A percentile compares a stretch with the other conserved stretches of the same genome.
Conservation (phyloP, 1,284 basidiomycete species). For the Ustilago cynodontis region DNA sequence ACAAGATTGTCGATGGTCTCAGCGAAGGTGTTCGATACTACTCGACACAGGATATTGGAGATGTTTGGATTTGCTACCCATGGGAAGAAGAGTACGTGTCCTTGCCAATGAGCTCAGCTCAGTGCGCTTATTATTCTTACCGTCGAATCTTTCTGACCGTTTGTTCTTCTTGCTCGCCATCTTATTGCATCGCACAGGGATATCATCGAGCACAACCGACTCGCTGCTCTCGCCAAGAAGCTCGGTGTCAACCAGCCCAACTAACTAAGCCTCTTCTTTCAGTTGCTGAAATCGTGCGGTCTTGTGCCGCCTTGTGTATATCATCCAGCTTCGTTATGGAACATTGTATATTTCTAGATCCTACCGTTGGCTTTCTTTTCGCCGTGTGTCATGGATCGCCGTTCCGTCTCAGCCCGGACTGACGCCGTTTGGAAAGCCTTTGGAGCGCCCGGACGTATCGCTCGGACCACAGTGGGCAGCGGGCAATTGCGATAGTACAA, state of each 20-base stretch:
- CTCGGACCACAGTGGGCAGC: too few relatives aligned
- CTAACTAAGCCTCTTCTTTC: slow-evolving; percentile 3
- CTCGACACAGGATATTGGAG: slow-evolving; percentile 64
- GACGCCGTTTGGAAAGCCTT: background rate
- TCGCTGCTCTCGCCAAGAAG: slow-evolving; percentile 67
- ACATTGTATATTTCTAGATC: slow-evolving; percentile 30
- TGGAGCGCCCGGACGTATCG: background rate
- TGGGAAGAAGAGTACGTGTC: slow-evolving; percentile 60
- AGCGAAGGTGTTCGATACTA: slow-evolving; percentile 67
- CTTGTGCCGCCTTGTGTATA: slow-evolving; percentile 24
- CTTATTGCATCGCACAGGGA: slow-evolving; percentile 31
- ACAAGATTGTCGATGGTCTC: slow-evolving; percentile 60
- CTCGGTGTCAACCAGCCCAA: slow-evolving; percentile 53
- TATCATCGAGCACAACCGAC: slow-evolving; percentile 69
- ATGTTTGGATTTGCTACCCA: slow-evolving; percentile 69
- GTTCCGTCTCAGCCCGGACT: background rate
- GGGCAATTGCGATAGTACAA: background rate
- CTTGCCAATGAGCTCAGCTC: background rate
- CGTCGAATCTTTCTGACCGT: background rate
- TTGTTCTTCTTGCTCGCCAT: background rate
- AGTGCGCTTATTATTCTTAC: background rate
- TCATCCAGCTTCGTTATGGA: slow-evolving; percentile 34
- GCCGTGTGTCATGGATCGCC: background rate
- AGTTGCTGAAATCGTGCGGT: slow-evolving; percentile 5
- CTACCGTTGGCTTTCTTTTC: background rate